A percentile compares a stretch with the other conserved stretches of the same genome.
phyloP scores from a whole-genome alignment of 2,329 filamentous ascomycete genomes.

The Fusarium sp. region DNA sequence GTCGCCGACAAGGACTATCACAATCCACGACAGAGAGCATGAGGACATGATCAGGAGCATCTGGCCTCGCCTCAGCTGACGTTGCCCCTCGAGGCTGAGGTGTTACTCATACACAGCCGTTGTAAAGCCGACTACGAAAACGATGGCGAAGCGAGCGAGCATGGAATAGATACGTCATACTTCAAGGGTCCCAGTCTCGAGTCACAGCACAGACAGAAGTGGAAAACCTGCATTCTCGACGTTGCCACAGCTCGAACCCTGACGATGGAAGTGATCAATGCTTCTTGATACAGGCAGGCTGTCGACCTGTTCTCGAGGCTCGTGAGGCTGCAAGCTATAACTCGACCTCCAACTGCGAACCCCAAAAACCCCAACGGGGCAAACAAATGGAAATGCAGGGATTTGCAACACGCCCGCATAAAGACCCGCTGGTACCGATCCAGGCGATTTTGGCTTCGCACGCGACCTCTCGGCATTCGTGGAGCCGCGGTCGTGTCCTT shows the following conservation, averaged over 20 bases:
- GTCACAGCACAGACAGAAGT: conserved; percentile 17
- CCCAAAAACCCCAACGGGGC: conserved; percentile 30
- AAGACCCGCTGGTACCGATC: conserved; percentile 40
- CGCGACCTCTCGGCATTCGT: conserved; percentile 43
- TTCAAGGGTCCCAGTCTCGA: conserved; percentile 13
- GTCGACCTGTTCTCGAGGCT: neutral
- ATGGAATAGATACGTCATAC: conserved; percentile 25
- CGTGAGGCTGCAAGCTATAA: conserved; percentile 13
- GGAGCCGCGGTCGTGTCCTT: conserved; percentile 12
- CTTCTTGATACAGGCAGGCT: conserved; percentile 19
- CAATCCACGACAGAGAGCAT: neutral
- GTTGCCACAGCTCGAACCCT: neutral
- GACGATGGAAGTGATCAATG: conserved; percentile 5
- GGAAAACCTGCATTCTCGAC: neutral
- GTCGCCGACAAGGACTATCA: neutral
- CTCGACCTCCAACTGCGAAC: conserved; percentile 18
- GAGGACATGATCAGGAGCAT: neutral
- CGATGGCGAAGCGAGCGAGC: conserved; percentile 7
- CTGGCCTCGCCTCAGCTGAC: conserved; percentile 11
- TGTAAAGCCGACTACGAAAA: conserved; percentile 26
- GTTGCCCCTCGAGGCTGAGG: conserved; percentile 20
- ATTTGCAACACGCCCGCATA: conserved; percentile 34
- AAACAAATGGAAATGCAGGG: conserved; percentile 41
- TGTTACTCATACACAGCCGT: conserved; percentile 17
- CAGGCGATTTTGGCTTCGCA: conserved; percentile 42